phyloP scores from a whole-genome alignment of 768 basidiomycete genomes.

The Lyophyllum decastes region DNA sequence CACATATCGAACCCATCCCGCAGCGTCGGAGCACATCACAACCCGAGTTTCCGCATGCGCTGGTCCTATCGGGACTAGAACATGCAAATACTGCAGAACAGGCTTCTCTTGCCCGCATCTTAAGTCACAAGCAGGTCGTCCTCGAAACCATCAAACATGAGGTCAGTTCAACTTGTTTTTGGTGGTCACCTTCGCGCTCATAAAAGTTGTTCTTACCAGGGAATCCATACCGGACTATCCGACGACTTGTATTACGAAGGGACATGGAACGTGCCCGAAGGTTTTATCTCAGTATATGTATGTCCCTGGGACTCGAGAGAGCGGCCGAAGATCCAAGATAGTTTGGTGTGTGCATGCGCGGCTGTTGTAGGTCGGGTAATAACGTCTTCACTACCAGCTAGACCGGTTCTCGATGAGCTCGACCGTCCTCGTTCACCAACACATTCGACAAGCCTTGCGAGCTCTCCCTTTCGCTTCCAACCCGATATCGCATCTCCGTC shows the following conservation, averaged over 20 bases:
- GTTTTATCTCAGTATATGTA: slow-evolving; percentile 74
- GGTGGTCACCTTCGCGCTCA: not conserved
- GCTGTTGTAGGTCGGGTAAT: slow-evolving; percentile 1
- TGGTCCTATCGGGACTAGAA: slow-evolving; percentile 76
- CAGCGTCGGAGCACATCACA: slow-evolving; percentile 6
- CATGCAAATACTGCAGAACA: slow-evolving; percentile 56
- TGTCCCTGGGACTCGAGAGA: slow-evolving; percentile 66
- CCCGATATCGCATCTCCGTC: slow-evolving; percentile 19
- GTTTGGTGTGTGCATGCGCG: slow-evolving; percentile 51
- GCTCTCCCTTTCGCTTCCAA: slow-evolving; percentile 28
- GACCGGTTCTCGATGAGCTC: slow-evolving; percentile 82
- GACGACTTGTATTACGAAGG: slow-evolving; percentile 37
- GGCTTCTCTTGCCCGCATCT: slow-evolving; percentile 51
- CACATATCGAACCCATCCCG: slow-evolving; percentile 36
- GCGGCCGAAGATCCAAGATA: slow-evolving; percentile 64
- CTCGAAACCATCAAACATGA: slow-evolving; percentile 32
- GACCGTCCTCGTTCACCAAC: slow-evolving; percentile 51
- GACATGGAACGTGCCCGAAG: slow-evolving; percentile 61
- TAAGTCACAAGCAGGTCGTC: slow-evolving; percentile 52
- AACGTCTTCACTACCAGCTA: slow-evolving; percentile 44
- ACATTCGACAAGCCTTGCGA: slow-evolving; percentile 37
- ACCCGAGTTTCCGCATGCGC: slow-evolving; percentile 51
- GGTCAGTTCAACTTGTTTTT: slow-evolving; percentile 12
- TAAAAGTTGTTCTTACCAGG: not conserved
- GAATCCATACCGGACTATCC: slow-evolving; percentile 9